Base-by-base conservation (phyloP, 2,329 filamentous ascomycete species). In the Paramyrothecium roridum region DNA sequence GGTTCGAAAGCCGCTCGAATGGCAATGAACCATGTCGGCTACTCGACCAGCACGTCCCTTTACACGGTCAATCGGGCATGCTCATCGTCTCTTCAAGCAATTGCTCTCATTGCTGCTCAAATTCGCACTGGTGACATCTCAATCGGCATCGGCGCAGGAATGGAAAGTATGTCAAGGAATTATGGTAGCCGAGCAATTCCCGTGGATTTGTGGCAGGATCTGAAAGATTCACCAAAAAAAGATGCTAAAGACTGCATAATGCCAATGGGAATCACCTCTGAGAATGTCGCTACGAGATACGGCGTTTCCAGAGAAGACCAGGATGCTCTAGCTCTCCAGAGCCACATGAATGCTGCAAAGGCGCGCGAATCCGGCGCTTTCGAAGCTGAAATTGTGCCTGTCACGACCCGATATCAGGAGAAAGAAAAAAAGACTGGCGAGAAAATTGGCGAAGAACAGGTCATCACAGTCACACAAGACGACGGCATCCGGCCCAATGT, bases 141-240 rank as follows among this genome's bases (percentile, higher is more conserved):
- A 58, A 79, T 81, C 0, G 93, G 91, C 57, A 85, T 97, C 58
- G 93, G 87, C 11, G 93, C 90, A 2, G 93, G 93, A 30, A 96
- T 96, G 90, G 93, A 97, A 81, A 93, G 89, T 75, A 97, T 97
- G 93, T 96, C 91, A 60, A 78, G 88, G 61, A 96, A 96, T 75
- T 97, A 97, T 73, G 92, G 87, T 52, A 85, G 79, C 23, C 79
- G 86, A 55, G 93, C 93, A n/a, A 95, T 97, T 47, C 93, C 93
- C 0, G 87, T 86, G 1, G 84, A 91, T 59, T 73, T 91, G 12
- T 96, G 91, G 91, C 86, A 88, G 0, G 86, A 82, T 52, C 75
- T 96, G 57, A 83, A 78, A 63, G 81, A 88, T 1, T 86, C 81
- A 3, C 73, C 75, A 1, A 80, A 82, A 11, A 80, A 88, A 65